Evolutionary conservation across 1,284 basidiomycete species (phyloP), one percentile per base, ranked within the genome.

Genomic region (Sutorius eximius): DNA sequence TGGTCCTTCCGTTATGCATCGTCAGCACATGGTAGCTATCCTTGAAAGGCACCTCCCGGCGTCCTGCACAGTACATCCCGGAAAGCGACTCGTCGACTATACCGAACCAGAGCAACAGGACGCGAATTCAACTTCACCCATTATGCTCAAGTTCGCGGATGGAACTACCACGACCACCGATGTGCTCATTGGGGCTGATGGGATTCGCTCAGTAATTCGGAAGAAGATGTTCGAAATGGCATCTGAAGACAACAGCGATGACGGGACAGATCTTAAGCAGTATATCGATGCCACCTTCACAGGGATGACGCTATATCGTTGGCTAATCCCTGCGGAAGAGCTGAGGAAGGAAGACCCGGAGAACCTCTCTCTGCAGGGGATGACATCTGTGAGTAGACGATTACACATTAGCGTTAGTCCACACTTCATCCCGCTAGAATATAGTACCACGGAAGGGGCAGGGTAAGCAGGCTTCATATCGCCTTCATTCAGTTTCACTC

Each of bases 151-250:
- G 6, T 67, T 64, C n/a, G 41, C 55, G 1, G 65, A 65, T 24
- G 66, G 64, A 11, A 65, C 56, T 0, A 56, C 43, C 4, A 55
- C 59, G 9, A 57, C 33, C 5, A 36, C 64, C 2, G 64, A 64
- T 32, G 47, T 66, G 15, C 50, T 60, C 12, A 22, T 64, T 22
- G 59, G 61, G 22, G 61, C 59, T 6, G 59, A 61, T 32, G 63
- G 64, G 1, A 11, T 65, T 10, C 64, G 64, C 13, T 65, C 64
- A 6, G 48, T 46, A 2, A 59, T 68, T 9, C 64, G 63, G 36
- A 65, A 50, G 40, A 49, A 30, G 8, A 55, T 65, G 52, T 61
- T 68, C n/a, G 42, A 65, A 45, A n/a, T 9, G 13, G 55, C 63
- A 29, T 57, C 55, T 1, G 16, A 36, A 29, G 51, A 48, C 11